These are phyloP conservation scores for Rhododendron vialii DNA, from an alignment of 148 eudicot genomes.

Conservation along the genomic window DNA sequence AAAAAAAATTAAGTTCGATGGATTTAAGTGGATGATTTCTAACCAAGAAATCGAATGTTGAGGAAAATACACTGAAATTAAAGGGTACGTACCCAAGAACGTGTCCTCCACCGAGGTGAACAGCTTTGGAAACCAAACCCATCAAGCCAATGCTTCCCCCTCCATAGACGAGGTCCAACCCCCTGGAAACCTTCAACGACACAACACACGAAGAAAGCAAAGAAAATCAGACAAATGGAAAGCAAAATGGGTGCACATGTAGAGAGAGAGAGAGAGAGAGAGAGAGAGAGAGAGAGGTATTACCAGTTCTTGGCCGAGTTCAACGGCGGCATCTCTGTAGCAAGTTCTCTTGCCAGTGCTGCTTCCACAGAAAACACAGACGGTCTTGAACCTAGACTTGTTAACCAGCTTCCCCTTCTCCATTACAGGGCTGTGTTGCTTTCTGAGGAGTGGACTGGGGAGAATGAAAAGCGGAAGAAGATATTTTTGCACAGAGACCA, in stretches of 20 bases:
- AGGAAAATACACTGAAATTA: neutral
- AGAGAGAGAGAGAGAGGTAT: too few relatives aligned
- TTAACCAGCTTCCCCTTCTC: neutral
- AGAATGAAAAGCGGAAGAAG: too few relatives aligned
- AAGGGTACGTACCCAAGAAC: constrained; percentile 49
- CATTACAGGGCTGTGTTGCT: neutral
- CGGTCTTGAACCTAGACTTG: constrained; percentile 46
- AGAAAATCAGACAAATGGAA: neutral
- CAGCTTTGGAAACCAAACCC: constrained; percentile 69
- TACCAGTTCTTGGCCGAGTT: constrained; percentile 54
- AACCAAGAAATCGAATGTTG: neutral
- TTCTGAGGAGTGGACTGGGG: neutral
- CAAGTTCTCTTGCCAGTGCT: constrained; percentile 46
- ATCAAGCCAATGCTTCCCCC: constrained; percentile 76
- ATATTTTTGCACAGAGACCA: too few relatives aligned
- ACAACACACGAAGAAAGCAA: neutral
- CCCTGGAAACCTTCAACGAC: constrained; percentile 39
- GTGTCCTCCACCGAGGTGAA: constrained; percentile 62
- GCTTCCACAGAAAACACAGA: constrained; percentile 61
- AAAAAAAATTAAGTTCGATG: neutral
- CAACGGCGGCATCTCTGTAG: constrained; percentile 48
- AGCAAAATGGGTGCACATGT: neutral
- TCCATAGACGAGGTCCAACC: constrained; percentile 64
- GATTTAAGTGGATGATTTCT: neutral
- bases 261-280: neutral